phyloP scores from a whole-genome alignment of 495 filamentous ascomycete species.

The Penicillium bialowiezense region DNA sequence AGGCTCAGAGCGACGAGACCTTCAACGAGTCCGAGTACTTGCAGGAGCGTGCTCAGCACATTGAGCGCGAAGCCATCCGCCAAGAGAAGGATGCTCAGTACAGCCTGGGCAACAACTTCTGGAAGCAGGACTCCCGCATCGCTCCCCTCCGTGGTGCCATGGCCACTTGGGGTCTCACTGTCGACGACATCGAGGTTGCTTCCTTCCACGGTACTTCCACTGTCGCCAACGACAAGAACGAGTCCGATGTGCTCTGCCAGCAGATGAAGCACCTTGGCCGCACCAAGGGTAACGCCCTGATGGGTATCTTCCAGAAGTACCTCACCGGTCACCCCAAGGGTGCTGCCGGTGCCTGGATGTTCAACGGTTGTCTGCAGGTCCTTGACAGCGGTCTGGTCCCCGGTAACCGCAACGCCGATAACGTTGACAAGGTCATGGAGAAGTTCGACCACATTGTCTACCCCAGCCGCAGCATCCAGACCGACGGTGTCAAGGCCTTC shows the following conservation, averaged over 20 bases:
- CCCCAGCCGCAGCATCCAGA: slow-evolving; percentile 92
- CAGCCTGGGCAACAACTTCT: slow-evolving; percentile 96
- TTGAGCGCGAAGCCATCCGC: slow-evolving; percentile 81
- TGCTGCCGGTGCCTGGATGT: slow-evolving; percentile 99
- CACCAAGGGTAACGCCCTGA: slow-evolving; percentile 89
- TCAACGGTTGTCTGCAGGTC: slow-evolving; percentile 95
- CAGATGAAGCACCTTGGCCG: slow-evolving; percentile 94
- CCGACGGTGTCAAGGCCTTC: slow-evolving; percentile 96
- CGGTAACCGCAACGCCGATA: slow-evolving; percentile 97
- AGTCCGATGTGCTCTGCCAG: slow-evolving; percentile 95
- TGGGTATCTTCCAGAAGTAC: slow-evolving; percentile 99
- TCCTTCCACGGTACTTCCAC: slow-evolving; percentile 99
- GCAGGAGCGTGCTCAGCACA: slow-evolving; percentile 78
- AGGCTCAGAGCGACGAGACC: slow-evolving; percentile 62
- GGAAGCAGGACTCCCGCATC: slow-evolving; percentile 90
- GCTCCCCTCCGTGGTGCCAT: slow-evolving; percentile 92
- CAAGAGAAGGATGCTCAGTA: slow-evolving; percentile 90
- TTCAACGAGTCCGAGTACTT: slow-evolving; percentile 83
- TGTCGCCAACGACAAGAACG: slow-evolving; percentile 99
- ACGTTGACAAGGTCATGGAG: slow-evolving; percentile 93
- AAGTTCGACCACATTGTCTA: slow-evolving; percentile 98
- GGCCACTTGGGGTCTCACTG: slow-evolving; percentile 95
- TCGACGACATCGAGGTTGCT: slow-evolving; percentile 91
- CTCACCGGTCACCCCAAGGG: slow-evolving; percentile 98
- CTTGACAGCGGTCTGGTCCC: slow-evolving; percentile 91